Evolutionary conservation across 2,329 filamentous ascomycete species (phyloP).

Genomic region (Botrytis hyacinthi): DNA sequence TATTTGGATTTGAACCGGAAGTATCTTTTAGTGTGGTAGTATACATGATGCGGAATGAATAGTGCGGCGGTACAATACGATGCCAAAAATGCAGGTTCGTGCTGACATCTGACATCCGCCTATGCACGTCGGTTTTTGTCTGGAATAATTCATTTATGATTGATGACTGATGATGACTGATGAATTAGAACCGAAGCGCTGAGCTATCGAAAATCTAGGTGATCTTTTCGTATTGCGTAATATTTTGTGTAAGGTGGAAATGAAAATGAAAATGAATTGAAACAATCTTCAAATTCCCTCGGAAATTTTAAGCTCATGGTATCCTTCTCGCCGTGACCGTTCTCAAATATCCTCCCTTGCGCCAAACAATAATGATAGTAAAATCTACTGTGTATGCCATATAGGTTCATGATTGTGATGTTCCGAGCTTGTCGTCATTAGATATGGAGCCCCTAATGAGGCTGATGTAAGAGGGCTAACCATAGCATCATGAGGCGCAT

Average conservation of each 20-base stretch:
- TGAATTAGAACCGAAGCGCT: not conserved
- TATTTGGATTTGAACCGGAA: not conserved
- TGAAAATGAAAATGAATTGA: not conserved
- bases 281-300: not conserved
- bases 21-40: not conserved
- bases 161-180: constrained; percentile 2
- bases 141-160: not conserved
- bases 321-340: not conserved
- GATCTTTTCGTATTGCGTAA: not conserved
- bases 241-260: not conserved
- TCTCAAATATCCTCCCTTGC: not conserved
- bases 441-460: constrained; percentile 21
- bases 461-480: constrained; percentile 32
- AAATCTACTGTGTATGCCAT: constrained; percentile 23
- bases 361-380: not conserved
- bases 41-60: not conserved
- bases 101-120: constrained; percentile 6
- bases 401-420: constrained; percentile 23
- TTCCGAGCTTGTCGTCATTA: constrained; percentile 22
- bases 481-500: constrained; percentile 23
- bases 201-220: not conserved
- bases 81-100: constrained; percentile 1
- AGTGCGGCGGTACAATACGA: not conserved
- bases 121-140: constrained; percentile 4
- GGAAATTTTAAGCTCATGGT: not conserved